Percentiles rank a stretch among this genome's conserved stretches.
Conservation (phyloP, 345 rosid species). For the Angophora floribunda region DNA sequence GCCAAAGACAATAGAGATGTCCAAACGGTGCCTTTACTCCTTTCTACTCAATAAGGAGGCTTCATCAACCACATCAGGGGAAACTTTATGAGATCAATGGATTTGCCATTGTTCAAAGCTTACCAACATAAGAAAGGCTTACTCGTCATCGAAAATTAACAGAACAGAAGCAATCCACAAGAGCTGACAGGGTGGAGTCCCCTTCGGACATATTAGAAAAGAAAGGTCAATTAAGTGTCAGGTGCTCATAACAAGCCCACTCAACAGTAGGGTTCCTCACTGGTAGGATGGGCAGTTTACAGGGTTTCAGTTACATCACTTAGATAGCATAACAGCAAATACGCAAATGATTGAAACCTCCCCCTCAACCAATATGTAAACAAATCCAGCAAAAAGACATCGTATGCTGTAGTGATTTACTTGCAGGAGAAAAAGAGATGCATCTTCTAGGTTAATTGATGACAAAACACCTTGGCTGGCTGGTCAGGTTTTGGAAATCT, state of each 20-base stretch:
- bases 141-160: neutral
- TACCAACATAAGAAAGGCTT: neutral
- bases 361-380: neutral
- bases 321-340: no score
- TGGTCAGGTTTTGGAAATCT: constrained; percentile 92
- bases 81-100: neutral
- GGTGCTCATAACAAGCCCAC: neutral
- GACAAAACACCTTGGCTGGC: constrained; percentile 79
- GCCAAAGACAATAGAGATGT: neutral
- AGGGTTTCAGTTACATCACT: neutral
- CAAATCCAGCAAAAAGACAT: neutral
- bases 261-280: neutral
- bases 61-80: neutral
- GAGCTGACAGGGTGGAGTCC: neutral
- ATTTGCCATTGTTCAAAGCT: neutral
- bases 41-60: neutral
- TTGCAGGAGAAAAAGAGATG: neutral
- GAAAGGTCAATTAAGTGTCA: neutral
- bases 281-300: neutral
- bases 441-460: neutral
- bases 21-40: neutral
- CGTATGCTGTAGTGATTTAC: neutral
- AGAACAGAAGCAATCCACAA: neutral
- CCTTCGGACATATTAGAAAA: neutral
- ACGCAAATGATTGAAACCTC: neutral